Evolutionary conservation across 768 basidiomycete species (phyloP).

Genomic region (Boletales sp.): DNA sequence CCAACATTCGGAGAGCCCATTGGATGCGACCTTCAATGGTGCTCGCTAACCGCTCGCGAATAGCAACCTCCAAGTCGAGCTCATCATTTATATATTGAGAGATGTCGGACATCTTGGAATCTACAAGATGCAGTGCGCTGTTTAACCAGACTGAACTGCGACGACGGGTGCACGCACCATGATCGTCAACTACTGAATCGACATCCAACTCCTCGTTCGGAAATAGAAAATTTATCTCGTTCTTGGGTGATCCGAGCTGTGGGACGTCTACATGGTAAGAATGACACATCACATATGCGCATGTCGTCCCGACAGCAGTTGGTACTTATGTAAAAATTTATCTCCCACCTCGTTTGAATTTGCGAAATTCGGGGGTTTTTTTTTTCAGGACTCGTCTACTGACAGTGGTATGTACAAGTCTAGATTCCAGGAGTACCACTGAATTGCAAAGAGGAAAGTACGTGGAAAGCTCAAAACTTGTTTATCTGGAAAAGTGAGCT

Average conservation of each 20-base stretch:
- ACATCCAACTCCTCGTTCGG: constrained; percentile 10
- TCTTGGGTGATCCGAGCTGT: constrained; percentile 9
- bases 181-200: constrained; percentile 8
- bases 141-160: not conserved
- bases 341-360: too few relatives aligned
- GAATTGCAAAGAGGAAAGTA: not conserved
- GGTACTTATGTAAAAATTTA: too few relatives aligned
- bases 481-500: not conserved
- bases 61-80: constrained; percentile 40
- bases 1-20: constrained; percentile 42
- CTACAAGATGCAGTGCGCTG: constrained; percentile 3
- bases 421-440: not conserved
- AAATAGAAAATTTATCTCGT: constrained; percentile 3
- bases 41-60: constrained; percentile 39
- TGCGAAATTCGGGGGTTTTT: too few relatives aligned
- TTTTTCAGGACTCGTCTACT: too few relatives aligned
- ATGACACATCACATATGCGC: constrained; percentile 17
- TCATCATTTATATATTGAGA: constrained; percentile 32
- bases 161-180: constrained; percentile 13
- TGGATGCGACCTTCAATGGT: constrained; percentile 43
- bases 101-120: constrained; percentile 8
- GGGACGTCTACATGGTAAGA: constrained; percentile 13
- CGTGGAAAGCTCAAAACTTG: not conserved
- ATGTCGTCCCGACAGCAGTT: not conserved
- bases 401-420: too few relatives aligned